Evolutionary conservation across 2,329 filamentous ascomycete species (phyloP).

Genomic region (Plenodomus tracheiphilus): DNA sequence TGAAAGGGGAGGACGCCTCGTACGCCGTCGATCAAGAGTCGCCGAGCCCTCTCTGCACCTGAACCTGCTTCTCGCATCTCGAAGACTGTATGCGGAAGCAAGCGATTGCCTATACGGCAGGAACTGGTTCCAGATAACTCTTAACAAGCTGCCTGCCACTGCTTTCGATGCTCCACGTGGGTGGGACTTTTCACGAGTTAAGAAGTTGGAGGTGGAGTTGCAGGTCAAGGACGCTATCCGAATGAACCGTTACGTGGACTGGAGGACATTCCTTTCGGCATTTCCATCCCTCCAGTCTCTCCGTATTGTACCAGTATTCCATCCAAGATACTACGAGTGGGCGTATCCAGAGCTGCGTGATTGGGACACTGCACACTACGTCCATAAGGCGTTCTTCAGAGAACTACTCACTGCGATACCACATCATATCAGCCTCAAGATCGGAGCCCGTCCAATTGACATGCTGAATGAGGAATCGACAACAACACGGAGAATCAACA

Average conservation of each 20-base stretch:
- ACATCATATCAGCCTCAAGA: slow-evolving; percentile 15
- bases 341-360: slow-evolving; percentile 24
- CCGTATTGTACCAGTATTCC: slow-evolving; percentile 31
- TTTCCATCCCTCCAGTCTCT: slow-evolving; percentile 26
- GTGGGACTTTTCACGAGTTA: slow-evolving; percentile 30
- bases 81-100: slow-evolving; percentile 25
- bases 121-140: slow-evolving; percentile 34
- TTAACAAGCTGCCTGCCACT: slow-evolving; percentile 26
- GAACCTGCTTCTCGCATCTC: slow-evolving; percentile 26
- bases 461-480: slow-evolving; percentile 20
- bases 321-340: slow-evolving; percentile 36
- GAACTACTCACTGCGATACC: slow-evolving; percentile 29
- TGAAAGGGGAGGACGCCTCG: slow-evolving; percentile 21
- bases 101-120: slow-evolving; percentile 31
- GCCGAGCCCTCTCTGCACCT: slow-evolving; percentile 25
- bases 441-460: slow-evolving; percentile 16
- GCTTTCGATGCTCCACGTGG: slow-evolving; percentile 28
- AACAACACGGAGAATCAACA: slow-evolving; percentile 10
- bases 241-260: slow-evolving; percentile 39
- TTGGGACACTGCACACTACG: slow-evolving; percentile 26
- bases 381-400: slow-evolving; percentile 36
- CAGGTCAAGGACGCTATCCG: slow-evolving; percentile 36
- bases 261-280: slow-evolving; percentile 27
- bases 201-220: slow-evolving; percentile 29
- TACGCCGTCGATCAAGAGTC: slow-evolving; percentile 14